A percentile compares a stretch with the other conserved stretches of the same genome.
Conservation (phyloP, 495 filamentous ascomycete genomes). For the Thozetella sp. region DNA sequence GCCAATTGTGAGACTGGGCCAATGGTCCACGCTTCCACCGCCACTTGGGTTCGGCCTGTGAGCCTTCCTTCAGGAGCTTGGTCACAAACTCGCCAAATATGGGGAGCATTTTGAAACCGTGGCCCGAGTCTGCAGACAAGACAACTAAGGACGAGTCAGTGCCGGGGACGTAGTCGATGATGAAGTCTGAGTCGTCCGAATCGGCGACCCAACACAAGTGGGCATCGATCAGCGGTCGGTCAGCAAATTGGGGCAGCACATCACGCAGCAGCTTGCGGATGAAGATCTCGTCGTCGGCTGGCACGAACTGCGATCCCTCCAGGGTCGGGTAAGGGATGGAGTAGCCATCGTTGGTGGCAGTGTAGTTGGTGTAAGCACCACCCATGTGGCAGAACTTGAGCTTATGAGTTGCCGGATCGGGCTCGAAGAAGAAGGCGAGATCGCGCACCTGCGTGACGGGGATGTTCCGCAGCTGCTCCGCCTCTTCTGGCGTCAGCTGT, state of each 20-base stretch:
- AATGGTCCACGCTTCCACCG: slow-evolving; percentile 35
- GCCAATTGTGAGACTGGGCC: neutral
- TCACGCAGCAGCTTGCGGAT: slow-evolving; percentile 43
- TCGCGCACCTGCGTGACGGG: slow-evolving; percentile 53
- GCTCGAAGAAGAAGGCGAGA: slow-evolving; percentile 58
- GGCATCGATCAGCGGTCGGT: slow-evolving; percentile 44
- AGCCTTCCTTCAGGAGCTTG: slow-evolving; percentile 30
- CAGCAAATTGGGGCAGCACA: slow-evolving; percentile 47
- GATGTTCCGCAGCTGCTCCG: slow-evolving; percentile 43
- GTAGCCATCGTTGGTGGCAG: slow-evolving; percentile 4
- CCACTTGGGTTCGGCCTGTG: slow-evolving; percentile 41
- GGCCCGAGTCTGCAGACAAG: slow-evolving; percentile 50
- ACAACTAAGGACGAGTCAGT: slow-evolving; percentile 36
- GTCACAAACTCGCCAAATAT: slow-evolving; percentile 48
- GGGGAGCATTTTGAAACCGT: slow-evolving; percentile 57
- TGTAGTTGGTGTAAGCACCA: slow-evolving; percentile 50
- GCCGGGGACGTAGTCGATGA: slow-evolving; percentile 52
- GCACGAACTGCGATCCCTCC: slow-evolving; percentile 38
- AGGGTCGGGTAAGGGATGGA: slow-evolving; percentile 19
- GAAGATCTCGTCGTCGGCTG: slow-evolving; percentile 44
- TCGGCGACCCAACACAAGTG: slow-evolving; percentile 58
- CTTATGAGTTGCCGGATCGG: slow-evolving; percentile 48
- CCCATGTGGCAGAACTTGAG: slow-evolving; percentile 58
- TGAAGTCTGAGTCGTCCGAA: slow-evolving; percentile 52
- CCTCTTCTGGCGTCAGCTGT: slow-evolving; percentile 49